Conservation (phyloP, 495 filamentous ascomycete genomes). For the Tetracladium setigerum region DNA sequence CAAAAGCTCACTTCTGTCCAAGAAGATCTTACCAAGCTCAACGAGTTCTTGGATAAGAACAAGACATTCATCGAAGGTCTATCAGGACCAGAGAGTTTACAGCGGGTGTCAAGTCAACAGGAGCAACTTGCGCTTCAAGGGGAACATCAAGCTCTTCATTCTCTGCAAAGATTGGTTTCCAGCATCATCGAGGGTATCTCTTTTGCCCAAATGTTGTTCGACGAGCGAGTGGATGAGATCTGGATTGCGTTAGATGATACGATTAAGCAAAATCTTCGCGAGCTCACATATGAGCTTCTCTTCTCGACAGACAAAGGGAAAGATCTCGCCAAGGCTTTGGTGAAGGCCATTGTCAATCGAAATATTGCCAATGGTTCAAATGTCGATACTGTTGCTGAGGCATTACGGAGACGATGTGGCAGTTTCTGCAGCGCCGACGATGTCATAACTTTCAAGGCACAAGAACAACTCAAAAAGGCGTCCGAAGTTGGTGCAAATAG, state of each 20-base stretch:
- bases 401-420: slow-evolving; percentile 80
- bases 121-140: slow-evolving; percentile 86
- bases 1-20: slow-evolving; percentile 69
- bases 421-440: slow-evolving; percentile 96
- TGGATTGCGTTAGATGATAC: slow-evolving; percentile 66
- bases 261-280: slow-evolving; percentile 56
- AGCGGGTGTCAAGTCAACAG: slow-evolving; percentile 63
- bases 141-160: slow-evolving; percentile 87
- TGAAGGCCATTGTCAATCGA: slow-evolving; percentile 95
- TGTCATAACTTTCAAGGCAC: slow-evolving; percentile 95
- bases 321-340: slow-evolving; percentile 89
- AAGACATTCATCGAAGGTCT: slow-evolving; percentile 87
- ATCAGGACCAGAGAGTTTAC: slow-evolving; percentile 72
- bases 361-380: slow-evolving; percentile 94
- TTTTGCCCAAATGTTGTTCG: slow-evolving; percentile 87
- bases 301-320: slow-evolving; percentile 74
- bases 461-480: slow-evolving; percentile 85
- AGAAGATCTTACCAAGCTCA: slow-evolving; percentile 67
- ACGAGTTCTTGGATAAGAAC: slow-evolving; percentile 76
- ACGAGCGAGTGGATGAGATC: slow-evolving; percentile 86
- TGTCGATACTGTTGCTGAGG: slow-evolving; percentile 94
- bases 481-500: slow-evolving; percentile 67
- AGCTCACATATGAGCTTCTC: slow-evolving; percentile 77
- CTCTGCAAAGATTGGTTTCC: slow-evolving; percentile 69
- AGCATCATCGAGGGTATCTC: slow-evolving; percentile 93